Evolutionary conservation across 139 green algal species (phyloP).

Genomic region (Micractinium conductrix): DNA sequence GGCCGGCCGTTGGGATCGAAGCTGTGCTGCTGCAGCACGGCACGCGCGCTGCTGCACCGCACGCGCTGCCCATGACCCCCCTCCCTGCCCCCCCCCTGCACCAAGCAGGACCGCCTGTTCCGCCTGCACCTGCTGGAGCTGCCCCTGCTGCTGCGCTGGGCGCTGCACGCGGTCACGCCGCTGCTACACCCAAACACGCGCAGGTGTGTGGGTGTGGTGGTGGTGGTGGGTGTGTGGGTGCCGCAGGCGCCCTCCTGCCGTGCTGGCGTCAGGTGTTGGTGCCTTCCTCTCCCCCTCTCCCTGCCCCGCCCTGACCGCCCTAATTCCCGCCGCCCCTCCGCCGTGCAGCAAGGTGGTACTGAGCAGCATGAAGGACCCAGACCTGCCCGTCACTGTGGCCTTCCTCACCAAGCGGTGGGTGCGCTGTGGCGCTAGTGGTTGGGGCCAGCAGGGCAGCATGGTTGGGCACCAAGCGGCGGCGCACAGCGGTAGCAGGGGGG

Average conservation of each 20-base stretch:
- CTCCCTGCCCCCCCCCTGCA: too few relatives aligned
- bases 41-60: too few relatives aligned
- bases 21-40: too few relatives aligned
- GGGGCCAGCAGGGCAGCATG: not conserved
- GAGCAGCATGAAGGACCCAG: slow-evolving; percentile 9
- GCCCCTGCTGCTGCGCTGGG: slow-evolving; percentile 45
- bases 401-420: slow-evolving; percentile 32
- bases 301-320: not conserved
- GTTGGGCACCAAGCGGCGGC: not conserved
- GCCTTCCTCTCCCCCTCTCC: not conserved
- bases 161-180: slow-evolving; percentile 35
- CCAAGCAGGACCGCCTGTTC: slow-evolving; percentile 52
- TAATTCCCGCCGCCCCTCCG: not conserved
- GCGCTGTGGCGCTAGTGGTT: too few relatives aligned
- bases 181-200: slow-evolving; percentile 42
- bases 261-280: too few relatives aligned
- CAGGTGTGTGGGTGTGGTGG: not conserved
- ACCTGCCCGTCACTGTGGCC: slow-evolving; percentile 43
- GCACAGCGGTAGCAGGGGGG: not conserved
- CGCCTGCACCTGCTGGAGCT: slow-evolving; percentile 55
- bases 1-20: too few relatives aligned
- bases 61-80: not conserved
- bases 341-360: slow-evolving; percentile 32
- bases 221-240: not conserved
- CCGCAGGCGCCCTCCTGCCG: too few relatives aligned